These are phyloP conservation scores for Solanum megistacrolobum DNA, from an alignment of 257 asterid genomes.

Conservation along the genomic window DNA sequence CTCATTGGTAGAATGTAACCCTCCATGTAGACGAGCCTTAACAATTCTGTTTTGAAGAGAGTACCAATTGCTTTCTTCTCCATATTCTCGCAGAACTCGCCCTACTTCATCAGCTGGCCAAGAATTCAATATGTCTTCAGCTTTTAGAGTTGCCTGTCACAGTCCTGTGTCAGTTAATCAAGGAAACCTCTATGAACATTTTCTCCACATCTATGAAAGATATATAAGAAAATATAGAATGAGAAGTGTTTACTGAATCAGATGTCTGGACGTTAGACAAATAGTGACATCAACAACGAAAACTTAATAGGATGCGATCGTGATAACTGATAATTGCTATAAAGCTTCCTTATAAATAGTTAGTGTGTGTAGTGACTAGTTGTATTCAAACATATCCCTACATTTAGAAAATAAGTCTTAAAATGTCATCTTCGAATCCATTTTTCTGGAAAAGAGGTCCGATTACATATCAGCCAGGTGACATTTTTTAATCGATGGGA, in stretches of 20 bases:
- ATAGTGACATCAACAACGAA: neutral
- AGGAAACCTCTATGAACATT: conserved; percentile 14
- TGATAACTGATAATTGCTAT: neutral
- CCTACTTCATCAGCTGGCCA: conserved; percentile 96
- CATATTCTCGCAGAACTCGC: conserved; percentile 73
- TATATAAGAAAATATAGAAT: neutral
- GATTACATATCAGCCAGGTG: neutral
- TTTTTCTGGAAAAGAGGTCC: neutral
- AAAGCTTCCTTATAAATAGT: neutral
- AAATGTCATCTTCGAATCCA: neutral
- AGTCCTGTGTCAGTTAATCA: conserved; percentile 52
- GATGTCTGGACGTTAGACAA: neutral
- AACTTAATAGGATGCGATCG: neutral
- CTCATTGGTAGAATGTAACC: conserved; percentile 75
- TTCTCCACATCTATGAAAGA: neutral
- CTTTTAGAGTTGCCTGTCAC: conserved; percentile 82
- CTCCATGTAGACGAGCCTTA: conserved; percentile 72
- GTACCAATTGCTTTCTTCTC: conserved; percentile 94
- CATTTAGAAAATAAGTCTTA: neutral
- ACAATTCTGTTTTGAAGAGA: conserved; percentile 67
- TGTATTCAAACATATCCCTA: neutral
- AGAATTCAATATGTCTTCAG: conserved; percentile 82
- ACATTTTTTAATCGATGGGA: neutral
- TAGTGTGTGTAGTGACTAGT: neutral
- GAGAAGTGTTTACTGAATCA: neutral